Evolutionary conservation across 768 basidiomycete species (phyloP).

Genomic region (Candolleomyces efflorescens): DNA sequence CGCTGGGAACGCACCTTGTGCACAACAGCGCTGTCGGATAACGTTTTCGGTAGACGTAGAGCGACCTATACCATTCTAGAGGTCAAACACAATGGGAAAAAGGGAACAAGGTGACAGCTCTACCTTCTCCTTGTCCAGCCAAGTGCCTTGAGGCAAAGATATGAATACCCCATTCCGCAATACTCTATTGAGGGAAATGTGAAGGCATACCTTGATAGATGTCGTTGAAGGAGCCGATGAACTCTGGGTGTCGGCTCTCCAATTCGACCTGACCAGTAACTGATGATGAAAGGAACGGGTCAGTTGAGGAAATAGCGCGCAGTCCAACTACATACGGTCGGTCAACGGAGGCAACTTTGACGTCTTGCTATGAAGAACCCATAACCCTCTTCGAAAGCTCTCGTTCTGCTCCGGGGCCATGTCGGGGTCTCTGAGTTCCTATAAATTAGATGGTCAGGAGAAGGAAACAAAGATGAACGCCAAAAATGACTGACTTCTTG

Average conservation of each 20-base stretch:
- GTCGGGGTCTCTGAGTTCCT: slow-evolving; percentile 33
- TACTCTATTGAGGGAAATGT: neutral
- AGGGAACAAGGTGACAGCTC: neutral
- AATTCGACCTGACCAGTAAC: slow-evolving; percentile 39
- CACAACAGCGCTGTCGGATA: slow-evolving; percentile 28
- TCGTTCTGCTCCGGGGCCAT: slow-evolving; percentile 26
- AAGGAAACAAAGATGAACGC: neutral
- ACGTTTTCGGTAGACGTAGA: slow-evolving; percentile 31
- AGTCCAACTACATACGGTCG: slow-evolving; percentile 25
- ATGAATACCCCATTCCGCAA: neutral
- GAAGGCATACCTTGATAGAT: slow-evolving; percentile 29
- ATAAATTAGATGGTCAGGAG: slow-evolving; percentile 1
- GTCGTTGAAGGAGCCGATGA: slow-evolving; percentile 35
- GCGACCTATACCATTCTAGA: slow-evolving; percentile 28
- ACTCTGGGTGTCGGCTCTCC: slow-evolving; percentile 24
- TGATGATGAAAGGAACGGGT: slow-evolving; percentile 10
- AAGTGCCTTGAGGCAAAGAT: slow-evolving; percentile 27
- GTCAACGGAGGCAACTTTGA: slow-evolving; percentile 37
- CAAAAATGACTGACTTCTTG: slow-evolving; percentile 29
- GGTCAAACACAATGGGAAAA: neutral
- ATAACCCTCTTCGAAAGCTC: slow-evolving; percentile 33
- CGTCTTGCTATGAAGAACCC: slow-evolving; percentile 34
- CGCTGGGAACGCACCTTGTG: slow-evolving; percentile 24
- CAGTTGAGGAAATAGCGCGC: neutral
- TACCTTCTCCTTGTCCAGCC: slow-evolving; percentile 36